Base-by-base conservation (phyloP, 257 asterid species). In the Echites panduratus region DNA sequence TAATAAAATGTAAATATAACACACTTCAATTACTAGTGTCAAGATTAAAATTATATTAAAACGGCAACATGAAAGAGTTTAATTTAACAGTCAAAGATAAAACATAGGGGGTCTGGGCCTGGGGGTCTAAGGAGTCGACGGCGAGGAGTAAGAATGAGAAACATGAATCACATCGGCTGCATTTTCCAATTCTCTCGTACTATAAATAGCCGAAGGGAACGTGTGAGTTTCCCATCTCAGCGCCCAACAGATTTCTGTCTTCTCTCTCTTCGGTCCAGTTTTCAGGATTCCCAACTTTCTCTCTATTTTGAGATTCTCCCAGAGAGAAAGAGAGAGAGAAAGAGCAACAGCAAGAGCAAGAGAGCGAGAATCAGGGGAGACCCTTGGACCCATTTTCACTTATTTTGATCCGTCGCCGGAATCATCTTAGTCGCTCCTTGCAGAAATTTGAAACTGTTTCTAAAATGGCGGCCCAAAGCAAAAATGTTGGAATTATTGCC, bases 401-500 rank as follows among this genome's bases (percentile, higher is more conserved):
- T 24, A 13, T 10, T 32, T 52, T 44, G 76, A 56, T 74, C 64
- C 14, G 47, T 73, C 56, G 56, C 40, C 73, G 88, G 62, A 66
- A 79, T 63, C 68, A 16, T 75, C 70, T 22, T 53, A 40, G 59
- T 38, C 17, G 54, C 20, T 13, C 20, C 22, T 44, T 20, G 5
- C 44, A 41, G 14, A 52, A 32, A 35, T 44, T 75, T 20, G 13
- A 38, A 32, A 24, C 22, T 9, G 2, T 49, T 67, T 20, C 38
- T 43, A 20, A 79, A 79, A 86, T 86, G 90, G 86, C 84, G 68
- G 76, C 77, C 49, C 82, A 83, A 27, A 68, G 83, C 70, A 86
- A 87, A 79, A 91, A 94, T 82, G 98, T 94, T n/a, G 99, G 99
- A 75, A 89, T 94, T 75, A 92, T 94, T 81, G 96, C 98, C 48